phyloP scores from a whole-genome alignment of 2,329 filamentous ascomycete genomes.

The Scleromitrula shiraiana region DNA sequence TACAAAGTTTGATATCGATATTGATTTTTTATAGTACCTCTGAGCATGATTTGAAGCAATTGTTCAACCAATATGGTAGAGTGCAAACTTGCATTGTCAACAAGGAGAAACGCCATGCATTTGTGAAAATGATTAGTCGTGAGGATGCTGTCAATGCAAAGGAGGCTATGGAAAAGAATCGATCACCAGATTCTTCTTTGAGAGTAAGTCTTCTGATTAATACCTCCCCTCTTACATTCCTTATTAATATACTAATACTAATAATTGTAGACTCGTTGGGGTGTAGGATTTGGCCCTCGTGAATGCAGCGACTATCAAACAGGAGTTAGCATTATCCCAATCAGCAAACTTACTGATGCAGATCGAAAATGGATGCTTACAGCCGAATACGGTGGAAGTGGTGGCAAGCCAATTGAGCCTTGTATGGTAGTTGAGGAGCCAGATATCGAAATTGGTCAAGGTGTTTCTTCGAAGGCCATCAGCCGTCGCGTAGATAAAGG shows the following conservation, averaged over 20 bases:
- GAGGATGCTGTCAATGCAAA: conserved; percentile 78
- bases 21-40: conserved; percentile 47
- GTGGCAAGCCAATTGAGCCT: conserved; percentile 68
- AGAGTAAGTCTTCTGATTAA: conserved; percentile 20
- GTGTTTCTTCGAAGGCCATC: conserved; percentile 88
- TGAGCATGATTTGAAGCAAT: conserved; percentile 70
- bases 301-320: conserved; percentile 95
- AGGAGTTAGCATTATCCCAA: conserved; percentile 88
- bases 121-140: conserved; percentile 96
- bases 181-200: conserved; percentile 52
- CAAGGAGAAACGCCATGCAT: conserved; percentile 94
- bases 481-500: conserved; percentile 61
- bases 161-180: conserved; percentile 75
- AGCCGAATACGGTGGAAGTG: conserved; percentile 87
- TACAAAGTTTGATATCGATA: neutral
- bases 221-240: neutral
- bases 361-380: conserved; percentile 96
- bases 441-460: conserved; percentile 96
- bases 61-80: conserved; percentile 74
- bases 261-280: conserved; percentile 74
- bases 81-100: conserved; percentile 99
- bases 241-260: conserved; percentile 16
- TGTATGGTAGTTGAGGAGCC: conserved; percentile 93
- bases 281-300: conserved; percentile 90
- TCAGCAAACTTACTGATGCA: conserved; percentile 85